Evolutionary conservation across 768 basidiomycete genomes (phyloP), one percentile per base, ranked within the genome.

Genomic region (Wakefieldia striispora): DNA sequence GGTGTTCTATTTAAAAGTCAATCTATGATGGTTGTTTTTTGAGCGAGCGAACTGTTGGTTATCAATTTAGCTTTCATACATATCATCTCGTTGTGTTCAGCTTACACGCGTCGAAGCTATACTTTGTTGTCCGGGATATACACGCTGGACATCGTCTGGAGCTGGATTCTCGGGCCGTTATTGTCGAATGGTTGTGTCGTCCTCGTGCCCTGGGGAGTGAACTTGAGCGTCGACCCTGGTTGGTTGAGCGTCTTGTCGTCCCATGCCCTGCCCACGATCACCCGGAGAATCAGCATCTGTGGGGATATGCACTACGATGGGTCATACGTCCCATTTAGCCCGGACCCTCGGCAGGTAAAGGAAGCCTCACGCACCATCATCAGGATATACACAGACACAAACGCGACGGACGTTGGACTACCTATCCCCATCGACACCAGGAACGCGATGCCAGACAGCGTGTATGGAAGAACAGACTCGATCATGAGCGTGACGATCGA

Each of bases 391-490:
- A 65, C 43, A 3, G 17, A 31, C 3, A 40, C 0, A 31, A 65
- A 60, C 8, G 17, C 43, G n/a, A 21, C 20, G 20, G 60, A 57
- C 2, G 39, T 45, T 23, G 52, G 4, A 34, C 60, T 67, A 2
- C 17, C 23, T 1, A 53, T n/a, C 2, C 62, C 55, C 26, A 61
- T 41, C 5, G 59, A 47, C 13, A 59, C 47, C 37, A 64, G 35
- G 35, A 67, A 67, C 4, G 56, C 56, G 3, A 67, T 47, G 3
- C 64, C 60, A 6, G 49, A 51, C 27, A 66, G 14, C 14, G 62
- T 65, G 40, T 49, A 64, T 7, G 64, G 64, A 39, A 62, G 33
- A 14, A 61, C 48, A 2, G 62, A 64, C 37, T 65, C 64, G 43
- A 65, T 33, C 12, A 66, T 23, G 8, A 59, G 29, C 0, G 50